Percentiles rank a stretch among this genome's conserved stretches.
phyloP scores from a whole-genome alignment of 371 early-diverging fungal species.

The Homolaphlyctis polyrhiza region DNA sequence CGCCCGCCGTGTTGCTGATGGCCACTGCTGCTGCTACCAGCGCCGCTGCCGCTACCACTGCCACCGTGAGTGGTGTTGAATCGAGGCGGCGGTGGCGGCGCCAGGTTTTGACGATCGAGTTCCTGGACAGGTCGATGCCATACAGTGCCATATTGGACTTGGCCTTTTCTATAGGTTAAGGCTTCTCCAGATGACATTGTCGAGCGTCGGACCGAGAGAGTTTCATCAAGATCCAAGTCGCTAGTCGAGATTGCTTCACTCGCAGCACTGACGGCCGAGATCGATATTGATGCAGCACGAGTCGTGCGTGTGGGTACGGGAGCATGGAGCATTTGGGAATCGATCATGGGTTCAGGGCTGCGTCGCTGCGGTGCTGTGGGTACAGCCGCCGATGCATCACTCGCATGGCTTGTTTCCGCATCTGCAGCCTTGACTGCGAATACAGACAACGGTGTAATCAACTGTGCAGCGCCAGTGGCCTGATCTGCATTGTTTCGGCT shows the following conservation, averaged over 20 bases:
- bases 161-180: not conserved
- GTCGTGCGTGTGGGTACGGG: no score
- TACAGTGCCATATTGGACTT: not conserved
- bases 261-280: no score
- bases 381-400: not conserved
- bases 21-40: not conserved
- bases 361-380: not conserved
- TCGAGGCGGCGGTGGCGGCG: not conserved
- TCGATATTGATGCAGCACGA: no score
- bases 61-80: not conserved
- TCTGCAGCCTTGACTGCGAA: no score
- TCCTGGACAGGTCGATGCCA: slow-evolving; percentile 1
- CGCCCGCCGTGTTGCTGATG: not conserved
- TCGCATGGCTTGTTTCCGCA: no score
- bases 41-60: not conserved
- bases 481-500: no score
- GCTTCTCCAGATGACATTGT: not conserved
- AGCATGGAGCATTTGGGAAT: not conserved
- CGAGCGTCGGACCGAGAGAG: not conserved
- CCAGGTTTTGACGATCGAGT: not conserved
- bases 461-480: no score
- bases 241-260: no score
- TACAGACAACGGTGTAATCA: no score
- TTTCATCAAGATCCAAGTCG: no score
- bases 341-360: not conserved